Percentiles rank a stretch among this genome's conserved stretches.
These are phyloP conservation scores for Epichloe sp. DNA, from an alignment of 2,329 filamentous ascomycete species.

Conservation along the genomic window DNA sequence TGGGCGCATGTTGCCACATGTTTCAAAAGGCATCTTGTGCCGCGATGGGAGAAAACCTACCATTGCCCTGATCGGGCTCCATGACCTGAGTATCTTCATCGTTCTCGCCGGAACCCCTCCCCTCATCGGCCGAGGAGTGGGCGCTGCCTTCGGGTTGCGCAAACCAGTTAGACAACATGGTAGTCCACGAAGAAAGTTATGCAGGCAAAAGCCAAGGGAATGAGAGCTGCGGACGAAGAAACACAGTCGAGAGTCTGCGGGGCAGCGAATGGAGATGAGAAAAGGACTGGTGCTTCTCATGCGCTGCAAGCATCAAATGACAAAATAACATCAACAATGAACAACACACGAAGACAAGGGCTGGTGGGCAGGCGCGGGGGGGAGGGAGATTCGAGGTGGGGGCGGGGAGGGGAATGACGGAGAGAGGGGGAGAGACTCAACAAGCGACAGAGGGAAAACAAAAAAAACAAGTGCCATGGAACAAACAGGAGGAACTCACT, in stretches of 20 bases:
- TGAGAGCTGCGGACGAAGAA: background rate
- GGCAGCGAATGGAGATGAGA: background rate
- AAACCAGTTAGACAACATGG: constrained; percentile 32
- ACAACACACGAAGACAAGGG: background rate
- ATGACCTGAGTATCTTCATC: constrained; percentile 69
- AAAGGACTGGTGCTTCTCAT: background rate
- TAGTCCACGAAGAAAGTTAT: constrained; percentile 7
- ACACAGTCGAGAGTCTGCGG: background rate
- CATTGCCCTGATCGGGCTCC: constrained; percentile 87
- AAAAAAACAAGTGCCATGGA: background rate
- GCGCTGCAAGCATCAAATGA: background rate
- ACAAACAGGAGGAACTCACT: constrained; percentile 10
- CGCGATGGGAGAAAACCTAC: constrained; percentile 35
- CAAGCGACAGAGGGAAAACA: background rate
- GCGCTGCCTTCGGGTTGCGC: constrained; percentile 29
- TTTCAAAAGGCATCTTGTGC: background rate
- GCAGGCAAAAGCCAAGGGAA: constrained; percentile 3
- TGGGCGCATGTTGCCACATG: background rate
- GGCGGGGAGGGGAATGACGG: background rate
- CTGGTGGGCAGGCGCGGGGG: background rate
- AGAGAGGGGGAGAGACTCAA: background rate
- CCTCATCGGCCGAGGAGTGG: constrained; percentile 45
- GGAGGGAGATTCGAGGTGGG: background rate
- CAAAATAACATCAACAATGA: background rate
- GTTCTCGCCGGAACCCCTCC: constrained; percentile 22